These are phyloP conservation scores for Chlorella sp. DNA, from an alignment of 139 green algal genomes.

Conservation along the genomic window DNA sequence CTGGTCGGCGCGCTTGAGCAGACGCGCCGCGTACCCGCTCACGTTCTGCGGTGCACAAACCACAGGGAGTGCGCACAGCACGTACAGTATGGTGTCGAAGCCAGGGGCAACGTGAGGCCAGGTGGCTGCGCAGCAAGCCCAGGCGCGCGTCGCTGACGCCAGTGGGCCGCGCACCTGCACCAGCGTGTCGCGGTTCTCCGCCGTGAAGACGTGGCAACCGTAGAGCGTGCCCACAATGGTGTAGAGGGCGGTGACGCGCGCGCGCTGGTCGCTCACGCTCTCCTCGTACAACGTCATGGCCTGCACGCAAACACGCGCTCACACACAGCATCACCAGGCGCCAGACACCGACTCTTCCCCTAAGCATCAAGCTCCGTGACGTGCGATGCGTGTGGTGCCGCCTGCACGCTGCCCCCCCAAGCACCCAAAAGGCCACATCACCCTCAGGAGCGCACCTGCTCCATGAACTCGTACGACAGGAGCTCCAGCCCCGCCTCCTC, in stretches of 20 bases:
- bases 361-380: too few relatives aligned
- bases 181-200: slow-evolving; percentile 75
- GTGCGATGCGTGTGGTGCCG: too few relatives aligned
- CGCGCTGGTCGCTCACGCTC: slow-evolving; percentile 60
- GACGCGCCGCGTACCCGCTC: slow-evolving; percentile 69
- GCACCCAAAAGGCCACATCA: too few relatives aligned
- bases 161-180: slow-evolving; percentile 50
- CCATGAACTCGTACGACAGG: slow-evolving; percentile 90
- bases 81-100: too few relatives aligned
- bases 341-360: too few relatives aligned
- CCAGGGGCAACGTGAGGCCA: too few relatives aligned
- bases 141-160: not conserved
- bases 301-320: too few relatives aligned
- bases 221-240: slow-evolving; percentile 83
- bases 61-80: too few relatives aligned
- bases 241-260: slow-evolving; percentile 49
- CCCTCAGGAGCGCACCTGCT: too few relatives aligned
- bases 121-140: not conserved
- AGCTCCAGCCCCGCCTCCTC: slow-evolving; percentile 71
- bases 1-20: slow-evolving; percentile 88
- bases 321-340: too few relatives aligned
- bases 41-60: slow-evolving; percentile 22
- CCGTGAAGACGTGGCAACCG: slow-evolving; percentile 62
- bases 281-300: slow-evolving; percentile 93
- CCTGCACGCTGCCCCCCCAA: too few relatives aligned